Conservation (phyloP, 2,329 filamentous ascomycete genomes). For the Bipolaris oryzae region DNA sequence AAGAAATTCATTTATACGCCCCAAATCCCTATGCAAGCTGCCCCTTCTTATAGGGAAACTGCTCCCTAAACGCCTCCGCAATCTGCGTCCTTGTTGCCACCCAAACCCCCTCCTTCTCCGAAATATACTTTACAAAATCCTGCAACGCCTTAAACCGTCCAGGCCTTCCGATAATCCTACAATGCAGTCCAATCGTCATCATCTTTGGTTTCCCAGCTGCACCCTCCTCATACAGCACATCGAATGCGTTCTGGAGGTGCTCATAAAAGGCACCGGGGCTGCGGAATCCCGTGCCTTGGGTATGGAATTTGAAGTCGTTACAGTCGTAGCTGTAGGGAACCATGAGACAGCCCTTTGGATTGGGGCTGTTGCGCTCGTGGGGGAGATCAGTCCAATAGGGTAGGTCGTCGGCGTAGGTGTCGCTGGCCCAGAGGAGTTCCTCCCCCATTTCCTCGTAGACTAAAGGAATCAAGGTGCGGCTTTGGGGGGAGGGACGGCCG, state of each 20-base stretch:
- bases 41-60: constrained; percentile 57
- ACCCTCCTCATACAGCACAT: constrained; percentile 61
- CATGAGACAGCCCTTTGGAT: constrained; percentile 59
- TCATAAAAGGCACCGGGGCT: constrained; percentile 53
- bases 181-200: constrained; percentile 64
- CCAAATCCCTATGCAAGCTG: constrained; percentile 34
- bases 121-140: constrained; percentile 61
- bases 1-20: too few relatives aligned
- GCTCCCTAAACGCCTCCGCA: constrained; percentile 56
- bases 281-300: constrained; percentile 54
- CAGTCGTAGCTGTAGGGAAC: constrained; percentile 62
- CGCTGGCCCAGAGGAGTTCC: constrained; percentile 57
- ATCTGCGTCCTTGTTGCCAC: constrained; percentile 61
- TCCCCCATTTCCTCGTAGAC: constrained; percentile 61
- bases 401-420: constrained; percentile 62
- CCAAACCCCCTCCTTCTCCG: constrained; percentile 60
- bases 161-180: constrained; percentile 59
- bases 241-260: constrained; percentile 60
- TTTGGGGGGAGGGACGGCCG: constrained; percentile 54
- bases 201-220: constrained; percentile 48
- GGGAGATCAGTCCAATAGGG: constrained; percentile 63
- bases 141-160: constrained; percentile 59
- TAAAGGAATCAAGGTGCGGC: constrained; percentile 55
- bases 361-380: constrained; percentile 50
- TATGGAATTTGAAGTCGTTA: constrained; percentile 60